These are phyloP conservation scores for Pleurotus sapidus DNA, from an alignment of 768 basidiomycete genomes.

Conservation along the genomic window DNA sequence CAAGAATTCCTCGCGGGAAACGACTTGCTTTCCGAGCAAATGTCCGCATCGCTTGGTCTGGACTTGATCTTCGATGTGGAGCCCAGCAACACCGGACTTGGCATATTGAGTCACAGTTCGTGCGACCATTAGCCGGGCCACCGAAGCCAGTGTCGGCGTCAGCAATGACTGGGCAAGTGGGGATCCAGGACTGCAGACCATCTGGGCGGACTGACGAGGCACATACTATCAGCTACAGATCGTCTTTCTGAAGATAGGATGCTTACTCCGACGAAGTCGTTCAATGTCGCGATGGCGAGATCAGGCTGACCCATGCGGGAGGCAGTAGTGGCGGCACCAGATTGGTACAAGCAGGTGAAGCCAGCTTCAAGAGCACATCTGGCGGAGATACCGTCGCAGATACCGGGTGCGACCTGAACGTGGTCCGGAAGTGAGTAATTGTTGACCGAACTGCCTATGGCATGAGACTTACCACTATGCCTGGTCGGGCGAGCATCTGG, in stretches of 20 bases:
- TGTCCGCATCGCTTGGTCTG: conserved; percentile 83
- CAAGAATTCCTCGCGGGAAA: conserved; percentile 73
- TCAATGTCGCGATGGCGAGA: conserved; percentile 73
- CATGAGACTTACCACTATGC: conserved; percentile 61
- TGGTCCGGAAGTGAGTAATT: not conserved
- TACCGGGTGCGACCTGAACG: conserved; percentile 66
- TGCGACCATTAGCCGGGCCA: conserved; percentile 70
- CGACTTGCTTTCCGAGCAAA: conserved; percentile 78
- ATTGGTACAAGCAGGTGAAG: conserved; percentile 76
- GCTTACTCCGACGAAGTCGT: conserved; percentile 65
- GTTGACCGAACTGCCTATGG: not conserved
- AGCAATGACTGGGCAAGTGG: conserved; percentile 68
- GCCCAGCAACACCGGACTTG: conserved; percentile 65
- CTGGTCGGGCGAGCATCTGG: conserved; percentile 66
- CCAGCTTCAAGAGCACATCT: conserved; percentile 79
- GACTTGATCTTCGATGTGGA: conserved; percentile 82
- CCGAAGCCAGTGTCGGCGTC: conserved; percentile 84
- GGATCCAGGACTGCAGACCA: conserved; percentile 67
- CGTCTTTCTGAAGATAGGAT: not conserved
- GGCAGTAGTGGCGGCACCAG: conserved; percentile 79
- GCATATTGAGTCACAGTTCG: conserved; percentile 73
- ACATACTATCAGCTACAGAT: not conserved
- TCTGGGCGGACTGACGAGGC: conserved; percentile 50
- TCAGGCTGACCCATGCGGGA: conserved; percentile 79
- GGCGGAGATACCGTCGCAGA: conserved; percentile 79